Percentiles rank a stretch among this genome's conserved stretches.
phyloP scores from a whole-genome alignment of 2,329 filamentous ascomycete species.

The Claviceps digitariae region DNA sequence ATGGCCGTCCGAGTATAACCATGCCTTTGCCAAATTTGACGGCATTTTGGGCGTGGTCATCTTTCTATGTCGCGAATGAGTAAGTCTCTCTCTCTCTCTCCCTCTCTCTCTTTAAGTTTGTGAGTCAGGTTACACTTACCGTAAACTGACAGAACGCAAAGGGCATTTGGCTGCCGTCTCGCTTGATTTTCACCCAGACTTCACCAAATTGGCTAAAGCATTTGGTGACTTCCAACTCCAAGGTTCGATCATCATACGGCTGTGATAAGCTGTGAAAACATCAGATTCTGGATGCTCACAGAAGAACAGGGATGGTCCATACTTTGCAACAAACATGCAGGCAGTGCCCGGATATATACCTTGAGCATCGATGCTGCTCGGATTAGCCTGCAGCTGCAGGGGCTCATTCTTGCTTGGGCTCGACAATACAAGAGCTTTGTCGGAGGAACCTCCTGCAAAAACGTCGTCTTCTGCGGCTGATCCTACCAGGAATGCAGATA shows the following conservation, averaged over 20 bases:
- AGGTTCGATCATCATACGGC: slow-evolving; percentile 31
- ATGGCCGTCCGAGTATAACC: slow-evolving; percentile 40
- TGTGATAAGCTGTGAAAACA: slow-evolving; percentile 33
- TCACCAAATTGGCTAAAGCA: slow-evolving; percentile 40
- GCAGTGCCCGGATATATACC: slow-evolving; percentile 37
- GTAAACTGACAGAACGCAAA: slow-evolving; percentile 52
- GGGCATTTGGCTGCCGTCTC: slow-evolving; percentile 43
- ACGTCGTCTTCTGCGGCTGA: slow-evolving; percentile 10
- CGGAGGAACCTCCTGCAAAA: slow-evolving; percentile 6
- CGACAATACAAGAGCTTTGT: neutral
- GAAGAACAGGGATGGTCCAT: slow-evolving; percentile 18
- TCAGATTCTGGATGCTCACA: slow-evolving; percentile 6
- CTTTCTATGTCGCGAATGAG: slow-evolving; percentile 22
- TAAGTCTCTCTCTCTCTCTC: neutral
- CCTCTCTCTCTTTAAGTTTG: neutral
- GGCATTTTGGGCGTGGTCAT: slow-evolving; percentile 35
- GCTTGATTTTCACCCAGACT: slow-evolving; percentile 50
- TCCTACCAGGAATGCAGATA: slow-evolving; percentile 7
- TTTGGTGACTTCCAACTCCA: slow-evolving; percentile 38
- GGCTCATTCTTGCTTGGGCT: neutral
- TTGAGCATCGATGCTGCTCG: slow-evolving; percentile 31
- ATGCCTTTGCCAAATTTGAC: slow-evolving; percentile 31
- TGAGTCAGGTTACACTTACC: slow-evolving; percentile 24
- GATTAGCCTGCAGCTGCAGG: slow-evolving; percentile 2
- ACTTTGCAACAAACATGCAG: slow-evolving; percentile 56